These are phyloP conservation scores for Elasticomyces elasticus DNA, from an alignment of 495 filamentous ascomycete species.

Conservation along the genomic window DNA sequence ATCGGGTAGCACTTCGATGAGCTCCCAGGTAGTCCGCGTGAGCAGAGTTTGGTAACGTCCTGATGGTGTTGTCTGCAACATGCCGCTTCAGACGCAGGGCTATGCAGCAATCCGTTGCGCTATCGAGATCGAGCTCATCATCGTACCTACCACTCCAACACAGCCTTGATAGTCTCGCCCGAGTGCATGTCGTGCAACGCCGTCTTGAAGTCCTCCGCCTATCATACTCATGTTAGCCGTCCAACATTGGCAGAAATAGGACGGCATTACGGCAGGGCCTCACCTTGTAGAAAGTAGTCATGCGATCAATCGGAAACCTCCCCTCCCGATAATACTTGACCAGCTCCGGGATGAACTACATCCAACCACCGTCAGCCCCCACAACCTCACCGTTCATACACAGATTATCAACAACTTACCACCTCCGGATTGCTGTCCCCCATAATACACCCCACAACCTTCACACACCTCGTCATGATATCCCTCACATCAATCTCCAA, in stretches of 20 bases:
- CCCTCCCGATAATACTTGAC: slow-evolving; percentile 27
- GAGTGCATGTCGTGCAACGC: slow-evolving; percentile 37
- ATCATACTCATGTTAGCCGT: not conserved
- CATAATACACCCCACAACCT: slow-evolving; percentile 10
- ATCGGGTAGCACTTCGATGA: too few relatives aligned
- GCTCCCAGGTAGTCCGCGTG: too few relatives aligned
- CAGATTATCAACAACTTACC: too few relatives aligned
- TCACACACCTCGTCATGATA: slow-evolving; percentile 14
- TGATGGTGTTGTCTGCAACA: too few relatives aligned
- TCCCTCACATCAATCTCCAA: slow-evolving; percentile 17
- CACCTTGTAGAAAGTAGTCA: slow-evolving; percentile 42
- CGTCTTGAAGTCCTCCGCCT: slow-evolving; percentile 47
- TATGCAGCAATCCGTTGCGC: too few relatives aligned
- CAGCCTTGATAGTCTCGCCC: slow-evolving; percentile 27
- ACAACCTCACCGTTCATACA: not conserved
- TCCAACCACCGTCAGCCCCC: not conserved
- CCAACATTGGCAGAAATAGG: too few relatives aligned
- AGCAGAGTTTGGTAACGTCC: too few relatives aligned
- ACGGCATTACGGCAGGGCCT: too few relatives aligned
- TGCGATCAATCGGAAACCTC: slow-evolving; percentile 25
- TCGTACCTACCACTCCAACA: slow-evolving; percentile 22
- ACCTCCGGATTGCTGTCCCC: slow-evolving; percentile 5
- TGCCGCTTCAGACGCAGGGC: too few relatives aligned
- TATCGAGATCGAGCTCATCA: too few relatives aligned
- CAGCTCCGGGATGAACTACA: slow-evolving; percentile 15